Base-by-base conservation (phyloP, 257 asterid species). In the Solanum peruvianum region DNA sequence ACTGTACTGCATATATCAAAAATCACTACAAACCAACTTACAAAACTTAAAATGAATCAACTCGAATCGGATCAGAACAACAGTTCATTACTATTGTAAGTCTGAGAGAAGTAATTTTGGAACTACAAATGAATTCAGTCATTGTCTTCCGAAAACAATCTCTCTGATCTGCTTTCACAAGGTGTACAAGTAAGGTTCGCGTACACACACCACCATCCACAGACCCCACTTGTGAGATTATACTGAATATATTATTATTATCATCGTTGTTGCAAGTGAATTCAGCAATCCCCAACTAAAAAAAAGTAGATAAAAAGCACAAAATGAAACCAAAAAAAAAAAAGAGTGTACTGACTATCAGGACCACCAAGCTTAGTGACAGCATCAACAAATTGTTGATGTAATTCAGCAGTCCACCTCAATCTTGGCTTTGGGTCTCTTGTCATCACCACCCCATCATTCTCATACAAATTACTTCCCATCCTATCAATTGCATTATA, bases 321-420 rank as follows among this genome's bases (percentile, higher is more conserved):
- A 73, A 35, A 86, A 29, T 64, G 3, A 58, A 62, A 60, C 21
- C 39, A 37, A 86, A 85, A 10, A 86, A 15, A 11, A 72, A 41
- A 41, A 33, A 42, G 11, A 64, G 76, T 82, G 90, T 91, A 86
- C 92, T 91, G 44, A 91, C 93, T 90, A 5, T 90, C 91, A 76
- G 92, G 91, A 84, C 93, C 93, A 66, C 93, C 93, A 86, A 91
- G 93, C 87, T 90, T 88, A 4, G 93, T 87, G 33, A 91, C 92
- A 75, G 93, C 93, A 87, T 91, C 93, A 45, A 91, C 92, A 87
- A 91, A 91, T 23, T 92, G 90, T 39, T 91, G 88, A 86, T 91
- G 93, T 78, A 91, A 91, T 87, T 91, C 93, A 84, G 89, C 82
- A 82, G 91, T 91, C 93, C 93, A 91, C 45, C 92, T 84, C 88